Evolutionary conservation across 345 rosid genomes (phyloP), one percentile per base, ranked within the genome.

Genomic region (Cardiospermum halicacabum): DNA sequence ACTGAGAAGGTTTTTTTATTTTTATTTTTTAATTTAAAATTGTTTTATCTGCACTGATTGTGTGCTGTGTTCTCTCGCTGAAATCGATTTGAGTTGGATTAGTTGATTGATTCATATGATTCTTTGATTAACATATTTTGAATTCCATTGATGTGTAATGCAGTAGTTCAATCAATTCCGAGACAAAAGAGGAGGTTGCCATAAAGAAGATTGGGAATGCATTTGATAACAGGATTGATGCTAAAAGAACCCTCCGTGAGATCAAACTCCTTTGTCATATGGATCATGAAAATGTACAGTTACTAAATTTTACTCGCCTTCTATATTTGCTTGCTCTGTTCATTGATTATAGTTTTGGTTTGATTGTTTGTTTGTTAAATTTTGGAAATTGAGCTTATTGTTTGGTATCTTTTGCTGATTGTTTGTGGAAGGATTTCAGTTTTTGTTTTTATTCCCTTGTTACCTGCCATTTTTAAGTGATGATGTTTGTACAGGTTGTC

Each of bases 141-240:
- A 40, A 37, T 30, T 42, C n/a, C 28, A 18, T 65, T 26, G 5
- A 22, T 65, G 19, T 54, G 4, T 18, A 12, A 19, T 58, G 68
- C 82, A 94, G 97, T 62, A 91, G 96, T 73, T 95, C 96, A 0
- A 75, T 57, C 53, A 83, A 92, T 68, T 80, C 91, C 2, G 89
- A 80, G 81, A 87, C 98, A 6, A 70, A 77, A 45, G 96, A 94
- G 76, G 95, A 85, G 47, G 96, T 91, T 56, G 96, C 97, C 2
- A 85, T 91, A 63, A 94, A 94, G 85, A 94, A 91, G 84, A 85
- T 91, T 62, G 83, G 83, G 40, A 94, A 87, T 67, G 96, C 99
- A 2, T 94, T 94, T 68, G 97, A 88, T 53, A 94, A 94, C 72
- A 84, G 92, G 69, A 74, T 89, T 9, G 97, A 89, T 69, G 98